Conservation (phyloP, 306 rosid species). For the Vicia sativa region DNA sequence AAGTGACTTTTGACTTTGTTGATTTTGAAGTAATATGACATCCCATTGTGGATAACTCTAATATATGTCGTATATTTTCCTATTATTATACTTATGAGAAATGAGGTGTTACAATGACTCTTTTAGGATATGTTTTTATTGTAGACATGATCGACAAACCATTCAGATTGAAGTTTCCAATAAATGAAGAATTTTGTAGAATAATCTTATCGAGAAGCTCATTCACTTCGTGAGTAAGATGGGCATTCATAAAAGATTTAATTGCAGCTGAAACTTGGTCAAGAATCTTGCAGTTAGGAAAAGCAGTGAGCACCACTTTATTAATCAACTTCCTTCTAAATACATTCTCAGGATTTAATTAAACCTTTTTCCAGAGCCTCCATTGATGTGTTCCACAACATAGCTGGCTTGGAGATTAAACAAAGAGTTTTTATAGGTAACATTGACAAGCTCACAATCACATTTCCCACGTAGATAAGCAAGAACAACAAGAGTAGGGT, state of each 20-base stretch:
- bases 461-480: constrained; percentile 93
- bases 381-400: constrained; percentile 94
- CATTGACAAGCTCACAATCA: constrained; percentile 84
- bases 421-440: constrained; percentile 83
- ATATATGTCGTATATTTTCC: too few relatives aligned
- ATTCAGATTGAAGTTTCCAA: constrained; percentile 80
- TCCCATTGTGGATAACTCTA: too few relatives aligned
- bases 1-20: too few relatives aligned
- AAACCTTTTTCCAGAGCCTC: constrained; percentile 82
- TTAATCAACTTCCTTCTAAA: constrained; percentile 83
- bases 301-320: constrained; percentile 93
- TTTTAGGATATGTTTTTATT: constrained; percentile 78
- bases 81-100: too few relatives aligned
- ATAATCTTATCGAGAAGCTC: constrained; percentile 90
- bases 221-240: constrained; percentile 78
- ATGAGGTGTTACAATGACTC: too few relatives aligned
- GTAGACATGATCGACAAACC: constrained; percentile 77
- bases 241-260: constrained; percentile 90
- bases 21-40: too few relatives aligned
- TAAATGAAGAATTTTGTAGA: constrained; percentile 82
- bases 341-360: constrained; percentile 78
- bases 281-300: constrained; percentile 95
- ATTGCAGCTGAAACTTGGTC: constrained; percentile 95
- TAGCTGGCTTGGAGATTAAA: constrained; percentile 96
- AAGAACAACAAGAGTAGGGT: constrained; percentile 95